Evolutionary conservation across 768 basidiomycete genomes (phyloP).

Genomic region (Lyophyllum decastes): DNA sequence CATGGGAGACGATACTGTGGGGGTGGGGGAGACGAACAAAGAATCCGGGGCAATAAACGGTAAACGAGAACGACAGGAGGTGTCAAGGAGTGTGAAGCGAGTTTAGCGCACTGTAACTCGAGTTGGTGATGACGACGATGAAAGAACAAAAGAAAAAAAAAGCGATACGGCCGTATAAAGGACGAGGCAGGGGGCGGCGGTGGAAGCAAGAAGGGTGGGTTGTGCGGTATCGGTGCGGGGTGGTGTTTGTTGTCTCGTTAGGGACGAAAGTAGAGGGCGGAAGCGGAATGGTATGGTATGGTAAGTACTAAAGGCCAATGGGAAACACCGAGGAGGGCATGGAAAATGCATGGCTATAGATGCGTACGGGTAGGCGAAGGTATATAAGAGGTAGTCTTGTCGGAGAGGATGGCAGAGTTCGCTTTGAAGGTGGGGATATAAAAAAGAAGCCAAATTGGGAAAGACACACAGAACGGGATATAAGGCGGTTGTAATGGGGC

Average conservation of each 20-base stretch:
- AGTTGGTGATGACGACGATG: conserved; percentile 12
- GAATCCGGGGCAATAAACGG: background rate
- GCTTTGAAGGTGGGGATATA: conserved; percentile 14
- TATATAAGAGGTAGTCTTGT: conserved; percentile 15
- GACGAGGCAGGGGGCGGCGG: background rate
- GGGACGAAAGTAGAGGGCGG: background rate
- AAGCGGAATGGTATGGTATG: conserved; percentile 8
- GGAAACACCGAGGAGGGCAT: conserved; percentile 14
- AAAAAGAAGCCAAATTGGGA: conserved; percentile 9
- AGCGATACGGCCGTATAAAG: background rate
- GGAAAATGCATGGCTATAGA: background rate
- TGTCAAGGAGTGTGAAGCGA: conserved; percentile 16
- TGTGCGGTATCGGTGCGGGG: background rate
- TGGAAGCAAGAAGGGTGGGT: conserved; percentile 1
- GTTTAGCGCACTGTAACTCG: conserved; percentile 20
- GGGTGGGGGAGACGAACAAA: background rate
- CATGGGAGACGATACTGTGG: too few relatives aligned
- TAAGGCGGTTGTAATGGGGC: background rate
- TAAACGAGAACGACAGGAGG: background rate
- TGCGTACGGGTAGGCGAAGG: conserved; percentile 9
- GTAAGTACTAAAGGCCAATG: conserved; percentile 7
- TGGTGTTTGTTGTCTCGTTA: background rate
- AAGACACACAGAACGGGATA: background rate
- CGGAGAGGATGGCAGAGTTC: conserved; percentile 5
- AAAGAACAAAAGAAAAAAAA: conserved; percentile 2